Evolutionary conservation across 345 rosid genomes (phyloP).

Genomic region (Aquilaria sinensis): DNA sequence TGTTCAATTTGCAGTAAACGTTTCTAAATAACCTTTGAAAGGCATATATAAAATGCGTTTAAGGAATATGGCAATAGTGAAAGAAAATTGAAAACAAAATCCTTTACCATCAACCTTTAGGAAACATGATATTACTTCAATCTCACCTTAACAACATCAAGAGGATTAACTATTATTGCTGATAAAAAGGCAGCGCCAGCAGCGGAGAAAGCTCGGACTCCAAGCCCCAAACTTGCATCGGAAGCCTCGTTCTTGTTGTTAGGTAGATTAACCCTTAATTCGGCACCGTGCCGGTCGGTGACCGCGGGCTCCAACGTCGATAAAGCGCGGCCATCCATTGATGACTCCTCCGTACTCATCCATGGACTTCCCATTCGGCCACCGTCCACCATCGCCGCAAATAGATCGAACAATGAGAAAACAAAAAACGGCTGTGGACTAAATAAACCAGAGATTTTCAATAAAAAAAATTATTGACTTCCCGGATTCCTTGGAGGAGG

Average conservation of each 20-base stretch:
- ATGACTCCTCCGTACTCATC: slow-evolving; percentile 23
- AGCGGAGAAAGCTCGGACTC: slow-evolving; percentile 74
- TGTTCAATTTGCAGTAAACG: slow-evolving; percentile 16
- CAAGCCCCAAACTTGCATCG: slow-evolving; percentile 48
- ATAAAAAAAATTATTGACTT: slow-evolving; percentile 2
- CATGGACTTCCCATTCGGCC: slow-evolving; percentile 14
- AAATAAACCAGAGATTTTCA: background rate
- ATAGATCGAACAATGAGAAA: background rate
- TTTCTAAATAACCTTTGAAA: background rate
- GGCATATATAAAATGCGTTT: background rate
- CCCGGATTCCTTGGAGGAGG: slow-evolving; percentile 26
- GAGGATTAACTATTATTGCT: slow-evolving; percentile 83
- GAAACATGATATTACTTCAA: background rate
- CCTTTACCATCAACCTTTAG: background rate
- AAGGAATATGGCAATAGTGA: no score
- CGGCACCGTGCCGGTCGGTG: slow-evolving; percentile 18
- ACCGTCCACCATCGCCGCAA: slow-evolving; percentile 19
- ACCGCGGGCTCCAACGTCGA: slow-evolving; percentile 16
- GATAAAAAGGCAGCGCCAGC: slow-evolving; percentile 94
- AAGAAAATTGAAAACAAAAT: background rate
- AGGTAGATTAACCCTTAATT: background rate
- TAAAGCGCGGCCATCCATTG: slow-evolving; percentile 14
- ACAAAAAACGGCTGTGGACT: background rate
- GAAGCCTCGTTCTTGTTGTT: slow-evolving; percentile 15
- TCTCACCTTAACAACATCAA: slow-evolving; percentile 81